Evolutionary conservation across 768 basidiomycete species (phyloP).

Genomic region (Pisolithus marmoratus): DNA sequence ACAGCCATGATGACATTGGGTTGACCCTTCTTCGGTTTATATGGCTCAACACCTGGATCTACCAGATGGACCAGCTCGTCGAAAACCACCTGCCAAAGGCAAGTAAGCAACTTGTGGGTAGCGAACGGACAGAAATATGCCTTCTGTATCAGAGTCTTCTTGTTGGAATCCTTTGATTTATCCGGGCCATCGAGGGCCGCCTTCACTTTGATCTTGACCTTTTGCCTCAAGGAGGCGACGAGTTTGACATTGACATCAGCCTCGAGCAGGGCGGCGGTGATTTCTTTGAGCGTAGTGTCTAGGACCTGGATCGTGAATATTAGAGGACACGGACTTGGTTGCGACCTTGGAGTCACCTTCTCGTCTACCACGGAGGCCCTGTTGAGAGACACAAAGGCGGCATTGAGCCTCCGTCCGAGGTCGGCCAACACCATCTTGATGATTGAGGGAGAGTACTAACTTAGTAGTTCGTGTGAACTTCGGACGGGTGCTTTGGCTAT

Average conservation of each 20-base stretch:
- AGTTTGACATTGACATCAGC: constrained; percentile 98
- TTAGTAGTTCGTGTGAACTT: constrained; percentile 31
- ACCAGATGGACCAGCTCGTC: constrained; percentile 95
- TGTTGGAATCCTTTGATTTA: constrained; percentile 73
- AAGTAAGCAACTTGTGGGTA: constrained; percentile 7
- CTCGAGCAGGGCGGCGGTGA: constrained; percentile 89
- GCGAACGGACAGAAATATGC: constrained; percentile 31
- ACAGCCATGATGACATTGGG: constrained; percentile 96
- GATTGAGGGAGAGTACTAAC: too few species aligned
- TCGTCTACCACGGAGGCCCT: constrained; percentile 87
- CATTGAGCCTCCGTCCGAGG: constrained; percentile 89
- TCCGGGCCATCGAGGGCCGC: constrained; percentile 67
- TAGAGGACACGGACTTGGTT: constrained; percentile 3
- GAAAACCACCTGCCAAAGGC: constrained; percentile 70
- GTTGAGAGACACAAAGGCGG: constrained; percentile 85
- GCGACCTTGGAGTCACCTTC: constrained; percentile 47
- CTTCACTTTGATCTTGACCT: constrained; percentile 89
- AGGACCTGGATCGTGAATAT: constrained; percentile 57
- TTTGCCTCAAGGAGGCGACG: constrained; percentile 78
- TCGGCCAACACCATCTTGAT: constrained; percentile 89
- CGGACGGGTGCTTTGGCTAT: constrained; percentile 25
- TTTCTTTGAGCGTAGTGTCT: constrained; percentile 91
- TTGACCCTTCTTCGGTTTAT: constrained; percentile 94
- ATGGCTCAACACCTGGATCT: constrained; percentile 92
- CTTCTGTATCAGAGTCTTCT: constrained; percentile 89